These are phyloP conservation scores for Starmerella powellii DNA, from an alignment of 805 yeast genomes.

Conservation along the genomic window DNA sequence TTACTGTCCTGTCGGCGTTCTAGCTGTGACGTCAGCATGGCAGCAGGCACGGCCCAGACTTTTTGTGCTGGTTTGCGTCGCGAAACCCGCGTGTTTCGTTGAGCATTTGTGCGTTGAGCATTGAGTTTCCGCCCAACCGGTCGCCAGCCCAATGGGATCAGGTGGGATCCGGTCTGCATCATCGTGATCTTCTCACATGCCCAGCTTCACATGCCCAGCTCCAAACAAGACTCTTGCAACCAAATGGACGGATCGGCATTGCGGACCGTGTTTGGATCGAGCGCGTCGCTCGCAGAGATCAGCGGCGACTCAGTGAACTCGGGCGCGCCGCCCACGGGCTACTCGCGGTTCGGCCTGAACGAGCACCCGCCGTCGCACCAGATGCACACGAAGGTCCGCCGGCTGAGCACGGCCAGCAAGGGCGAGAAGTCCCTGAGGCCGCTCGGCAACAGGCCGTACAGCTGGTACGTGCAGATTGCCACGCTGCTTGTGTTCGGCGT, in stretches of 20 bases:
- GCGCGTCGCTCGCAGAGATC: constrained; percentile 30
- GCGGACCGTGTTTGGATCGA: constrained; percentile 32
- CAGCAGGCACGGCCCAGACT: too few relatives aligned
- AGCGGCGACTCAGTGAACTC: constrained; percentile 23
- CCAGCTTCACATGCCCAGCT: too few relatives aligned
- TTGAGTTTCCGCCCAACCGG: too few relatives aligned
- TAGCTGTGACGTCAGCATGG: too few relatives aligned
- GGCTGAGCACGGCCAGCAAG: constrained; percentile 4
- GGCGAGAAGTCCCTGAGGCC: not conserved
- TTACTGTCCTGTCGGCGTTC: too few relatives aligned
- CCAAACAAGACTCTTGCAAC: not conserved
- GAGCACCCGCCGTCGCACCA: constrained; percentile 21
- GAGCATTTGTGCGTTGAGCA: too few relatives aligned
- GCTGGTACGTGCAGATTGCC: not conserved
- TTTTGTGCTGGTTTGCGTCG: too few relatives aligned
- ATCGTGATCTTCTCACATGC: too few relatives aligned
- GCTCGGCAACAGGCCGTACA: not conserved
- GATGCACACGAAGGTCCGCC: constrained; percentile 18
- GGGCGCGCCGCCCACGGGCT: constrained; percentile 11
- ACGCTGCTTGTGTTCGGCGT: constrained; percentile 12
- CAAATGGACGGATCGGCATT: constrained; percentile 22
- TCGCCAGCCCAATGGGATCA: too few relatives aligned
- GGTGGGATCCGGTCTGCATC: too few relatives aligned
- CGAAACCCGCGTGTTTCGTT: too few relatives aligned
- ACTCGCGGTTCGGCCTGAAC: constrained; percentile 21